Conservation (phyloP, 2,329 filamentous ascomycete genomes). For the Plectosphaerella sp. region DNA sequence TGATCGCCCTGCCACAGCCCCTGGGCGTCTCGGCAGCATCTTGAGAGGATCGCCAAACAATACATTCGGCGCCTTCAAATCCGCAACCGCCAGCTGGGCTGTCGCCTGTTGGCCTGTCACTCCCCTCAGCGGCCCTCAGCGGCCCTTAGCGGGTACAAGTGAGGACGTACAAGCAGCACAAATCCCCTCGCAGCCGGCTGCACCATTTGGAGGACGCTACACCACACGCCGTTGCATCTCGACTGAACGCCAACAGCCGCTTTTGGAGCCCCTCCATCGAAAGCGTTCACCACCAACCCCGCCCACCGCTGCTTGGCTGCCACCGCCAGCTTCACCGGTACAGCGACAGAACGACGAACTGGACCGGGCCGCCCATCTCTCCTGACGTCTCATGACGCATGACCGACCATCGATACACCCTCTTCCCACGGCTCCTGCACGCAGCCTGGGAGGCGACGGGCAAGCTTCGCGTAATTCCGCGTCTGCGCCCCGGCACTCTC, state of each 20-base stretch:
- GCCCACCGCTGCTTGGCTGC: not conserved
- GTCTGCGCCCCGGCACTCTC: not conserved
- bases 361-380: not conserved
- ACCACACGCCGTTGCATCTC: not conserved
- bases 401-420: not conserved
- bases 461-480: not conserved
- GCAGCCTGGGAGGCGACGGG: not conserved
- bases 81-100: not conserved
- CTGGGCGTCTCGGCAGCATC: too few species aligned
- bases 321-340: not conserved
- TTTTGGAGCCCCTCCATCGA: not conserved
- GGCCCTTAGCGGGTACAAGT: not conserved
- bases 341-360: not conserved
- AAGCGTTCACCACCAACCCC: not conserved
- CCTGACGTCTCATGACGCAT: not conserved
- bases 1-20: too few species aligned
- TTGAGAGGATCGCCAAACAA: too few species aligned
- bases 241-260: not conserved
- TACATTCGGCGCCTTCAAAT: too few species aligned
- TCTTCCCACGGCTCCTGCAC: not conserved
- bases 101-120: not conserved
- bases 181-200: not conserved
- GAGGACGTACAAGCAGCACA: not conserved
- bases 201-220: not conserved
- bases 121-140: not conserved